Base-by-base conservation (phyloP, 352 stramenopile genomes). In the Pythium folliculosum region DNA sequence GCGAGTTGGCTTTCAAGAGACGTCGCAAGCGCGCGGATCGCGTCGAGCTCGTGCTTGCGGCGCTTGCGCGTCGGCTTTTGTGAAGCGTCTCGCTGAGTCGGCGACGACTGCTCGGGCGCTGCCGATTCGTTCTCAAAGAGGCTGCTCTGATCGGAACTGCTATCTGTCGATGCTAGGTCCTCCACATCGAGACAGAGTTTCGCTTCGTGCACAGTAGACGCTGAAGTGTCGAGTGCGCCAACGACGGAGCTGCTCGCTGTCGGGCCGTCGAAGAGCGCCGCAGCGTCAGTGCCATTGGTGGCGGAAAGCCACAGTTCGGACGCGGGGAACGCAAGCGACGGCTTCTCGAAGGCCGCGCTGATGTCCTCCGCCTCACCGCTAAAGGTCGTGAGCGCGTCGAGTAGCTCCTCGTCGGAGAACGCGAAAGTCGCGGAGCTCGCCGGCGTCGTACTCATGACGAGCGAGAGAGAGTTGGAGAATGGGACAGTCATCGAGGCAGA, bases 11-110 rank as follows among this genome's bases (percentile, higher is more conserved):
- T 71, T 49, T 88, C 79, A 17, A 88, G 70, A 45, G 75, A 72
- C 27, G 54, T 53, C 10, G 77, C 75, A 19, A 81, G 68, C 5
- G 67, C 66, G 57, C 79, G 79, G 49, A 88, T 65, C n/a, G 76
- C 67, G 52, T 84, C 77, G n/a, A 88, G 65, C 67, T 88, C 77
- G 47, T 84, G 79, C 61, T 85, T 88, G 60, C 73, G 77, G 14
- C 75, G 67, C 67, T 82, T 85, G 19, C 79, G 75, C n/a, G 67
- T 85, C 9, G 70, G 75, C 40, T 85, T 84, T 19, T 14, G 16
- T 21, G 49, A 3, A n/a, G n/a, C n/a, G 51, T 38, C 62, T 17
- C 27, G 5, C 48, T 37, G 48, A 27, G 21, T 54, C 27, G 27
- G 51, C 5, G 23, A 7, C 25, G 27, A 22, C 8, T 7, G 1